Conservation (phyloP, 1,139 yeast species). For the Yamadazyma diddensiae region DNA sequence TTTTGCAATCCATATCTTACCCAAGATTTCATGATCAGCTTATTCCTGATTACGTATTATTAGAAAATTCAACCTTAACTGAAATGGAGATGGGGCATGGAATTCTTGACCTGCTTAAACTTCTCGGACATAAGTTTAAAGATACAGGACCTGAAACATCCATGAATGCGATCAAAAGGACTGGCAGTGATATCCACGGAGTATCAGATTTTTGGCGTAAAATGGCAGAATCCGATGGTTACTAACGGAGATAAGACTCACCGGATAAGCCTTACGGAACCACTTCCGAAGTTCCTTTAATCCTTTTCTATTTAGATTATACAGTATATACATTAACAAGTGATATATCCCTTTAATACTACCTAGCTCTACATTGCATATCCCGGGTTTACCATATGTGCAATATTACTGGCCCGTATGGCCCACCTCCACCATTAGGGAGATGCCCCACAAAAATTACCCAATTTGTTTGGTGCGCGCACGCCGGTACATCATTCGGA, state of each 20-base stretch:
- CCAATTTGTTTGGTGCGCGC: constrained; percentile 3
- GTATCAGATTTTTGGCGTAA: constrained; percentile 49
- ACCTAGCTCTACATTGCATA: too few relatives aligned
- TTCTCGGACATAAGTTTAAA: constrained; percentile 27
- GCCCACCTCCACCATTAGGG: too few relatives aligned
- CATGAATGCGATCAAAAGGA: constrained; percentile 40
- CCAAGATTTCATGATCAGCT: constrained; percentile 91
- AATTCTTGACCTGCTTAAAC: constrained; percentile 15
- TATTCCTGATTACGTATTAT: constrained; percentile 63
- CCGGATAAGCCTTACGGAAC: neutral
- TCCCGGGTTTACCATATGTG: too few relatives aligned
- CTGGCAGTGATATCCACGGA: constrained; percentile 25
- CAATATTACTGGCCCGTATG: too few relatives aligned
- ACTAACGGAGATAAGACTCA: constrained; percentile 8
- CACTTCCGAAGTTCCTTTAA: neutral
- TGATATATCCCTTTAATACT: too few relatives aligned
- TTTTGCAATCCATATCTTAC: constrained; percentile 68
- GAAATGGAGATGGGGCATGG: constrained; percentile 22
- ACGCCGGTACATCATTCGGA: constrained; percentile 4
- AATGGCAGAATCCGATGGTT: constrained; percentile 42
- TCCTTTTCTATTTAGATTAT: too few relatives aligned
- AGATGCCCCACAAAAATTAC: constrained; percentile 9
- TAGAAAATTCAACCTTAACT: constrained; percentile 49
- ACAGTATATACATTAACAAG: too few relatives aligned
- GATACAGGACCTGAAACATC: constrained; percentile 40